Conservation (phyloP, 2,329 filamentous ascomycete genomes). For the Diaporthe citriasiana region DNA sequence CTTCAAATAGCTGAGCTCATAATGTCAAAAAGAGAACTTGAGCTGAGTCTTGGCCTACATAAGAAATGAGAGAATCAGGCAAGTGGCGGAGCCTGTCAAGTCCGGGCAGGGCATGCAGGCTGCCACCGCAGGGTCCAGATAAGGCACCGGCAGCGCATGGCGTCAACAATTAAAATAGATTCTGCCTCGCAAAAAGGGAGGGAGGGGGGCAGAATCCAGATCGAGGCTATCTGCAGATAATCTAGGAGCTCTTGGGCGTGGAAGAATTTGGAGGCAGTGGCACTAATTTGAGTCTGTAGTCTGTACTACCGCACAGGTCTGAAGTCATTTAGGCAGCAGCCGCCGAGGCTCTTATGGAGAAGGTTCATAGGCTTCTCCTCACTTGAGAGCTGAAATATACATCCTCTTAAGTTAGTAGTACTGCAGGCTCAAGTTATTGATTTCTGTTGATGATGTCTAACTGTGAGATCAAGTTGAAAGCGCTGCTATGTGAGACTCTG, state of each 20-base stretch:
- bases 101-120: neutral
- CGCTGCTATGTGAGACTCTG: no score
- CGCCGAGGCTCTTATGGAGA: neutral
- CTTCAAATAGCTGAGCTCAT: no score
- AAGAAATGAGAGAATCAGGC: neutral
- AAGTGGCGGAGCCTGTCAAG: neutral
- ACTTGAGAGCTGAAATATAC: no score
- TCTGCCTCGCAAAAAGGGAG: neutral
- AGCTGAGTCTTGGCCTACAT: neutral
- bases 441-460: no score
- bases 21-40: neutral
- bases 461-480: no score
- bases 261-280: neutral
- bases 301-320: neutral
- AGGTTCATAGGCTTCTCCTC: no score
- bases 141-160: neutral
- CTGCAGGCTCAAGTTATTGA: no score
- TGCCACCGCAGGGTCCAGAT: neutral
- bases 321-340: neutral
- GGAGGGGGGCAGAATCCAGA: neutral
- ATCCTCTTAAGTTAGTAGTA: no score
- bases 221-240: neutral
- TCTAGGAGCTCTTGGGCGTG: neutral
- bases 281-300: no score
- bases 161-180: neutral